phyloP scores from a whole-genome alignment of 2,329 filamentous ascomycete species.

The Sporothrix brunneoviolacea region DNA sequence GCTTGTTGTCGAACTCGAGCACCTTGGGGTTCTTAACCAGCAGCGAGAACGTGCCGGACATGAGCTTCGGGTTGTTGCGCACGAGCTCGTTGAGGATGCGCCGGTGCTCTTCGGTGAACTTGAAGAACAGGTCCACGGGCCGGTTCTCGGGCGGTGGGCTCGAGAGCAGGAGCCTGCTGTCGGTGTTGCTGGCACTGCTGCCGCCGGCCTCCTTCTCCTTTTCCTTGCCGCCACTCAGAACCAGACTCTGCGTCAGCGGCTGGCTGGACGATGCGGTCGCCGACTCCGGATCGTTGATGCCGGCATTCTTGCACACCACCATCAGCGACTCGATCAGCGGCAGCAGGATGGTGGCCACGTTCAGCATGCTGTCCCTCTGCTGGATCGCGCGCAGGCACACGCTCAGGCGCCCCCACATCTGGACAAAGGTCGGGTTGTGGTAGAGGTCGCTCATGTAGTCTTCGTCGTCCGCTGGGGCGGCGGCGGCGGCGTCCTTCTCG shows the following conservation, averaged over 20 bases:
- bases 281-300: slow-evolving; percentile 56
- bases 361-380: slow-evolving; percentile 89
- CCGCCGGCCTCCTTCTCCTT: not conserved
- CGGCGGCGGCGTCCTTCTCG: slow-evolving; percentile 26
- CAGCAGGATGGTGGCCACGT: slow-evolving; percentile 89
- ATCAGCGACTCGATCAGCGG: slow-evolving; percentile 94
- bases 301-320: slow-evolving; percentile 98
- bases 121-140: slow-evolving; percentile 71
- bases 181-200: slow-evolving; percentile 19
- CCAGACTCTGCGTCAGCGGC: slow-evolving; percentile 12
- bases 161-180: slow-evolving; percentile 50
- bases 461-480: slow-evolving; percentile 52
- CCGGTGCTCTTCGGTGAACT: slow-evolving; percentile 93
- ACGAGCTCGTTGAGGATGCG: slow-evolving; percentile 98
- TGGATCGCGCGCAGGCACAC: slow-evolving; percentile 82
- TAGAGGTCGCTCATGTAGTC: slow-evolving; percentile 84
- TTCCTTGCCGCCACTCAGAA: slow-evolving; percentile 3
- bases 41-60: slow-evolving; percentile 95
- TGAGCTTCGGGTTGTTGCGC: slow-evolving; percentile 91
- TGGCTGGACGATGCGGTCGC: slow-evolving; percentile 12
- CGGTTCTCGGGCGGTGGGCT: slow-evolving; percentile 64
- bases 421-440: slow-evolving; percentile 81
- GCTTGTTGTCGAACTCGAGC: slow-evolving; percentile 98
- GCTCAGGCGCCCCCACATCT: slow-evolving; percentile 88
- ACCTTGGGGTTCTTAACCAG: slow-evolving; percentile 98